Base-by-base conservation (phyloP, 2,329 filamentous ascomycete species). In the Fusarium falciforme region DNA sequence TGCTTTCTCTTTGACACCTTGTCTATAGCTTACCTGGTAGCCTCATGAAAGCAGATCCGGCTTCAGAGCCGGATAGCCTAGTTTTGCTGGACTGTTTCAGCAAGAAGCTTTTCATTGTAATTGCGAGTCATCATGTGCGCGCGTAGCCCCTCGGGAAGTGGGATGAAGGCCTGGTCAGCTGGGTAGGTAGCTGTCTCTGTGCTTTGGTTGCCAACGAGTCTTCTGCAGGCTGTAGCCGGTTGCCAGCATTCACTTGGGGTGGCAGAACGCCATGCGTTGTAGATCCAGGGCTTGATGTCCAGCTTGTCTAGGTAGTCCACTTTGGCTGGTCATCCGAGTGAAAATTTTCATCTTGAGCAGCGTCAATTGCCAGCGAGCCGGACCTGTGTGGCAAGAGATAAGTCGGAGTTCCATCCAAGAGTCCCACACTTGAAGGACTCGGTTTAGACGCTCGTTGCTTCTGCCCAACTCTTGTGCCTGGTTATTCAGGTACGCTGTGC, bases 401-500 rank as follows among this genome's bases (percentile, higher is more conserved):
- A 64, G 20, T 58, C 22, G 54, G 40, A 65, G 35, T 35, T 16
- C 29, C 25, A 22, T 22, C 40, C 33, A 58, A 35, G 47, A 68
- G 70, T 69, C 69, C 73, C 75, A 72, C 73, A 72, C 22, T 62
- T 66, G 47, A 64, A 40, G 60, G 33, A 58, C 38, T 67, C 64
- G 40, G 49, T 66, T 57, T 61, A 59, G 55, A 54, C 60, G 38
- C 62, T 63, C 44, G 64, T 59, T 69, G 61, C 67, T 64, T 64
- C 54, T 64, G 62, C 58, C 58, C 66, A 44, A 61, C 65, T 58
- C 65, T 60, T 60, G 33, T 66, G 64, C 38, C 33, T 71, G 38
- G 47, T 49, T 52, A 33, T 42, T 35, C 49, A 61, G 64, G 49
- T 36, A 49, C 22, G 22, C n/a, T 52, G 54, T 44, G 60, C 58